Evolutionary conservation across 2,329 filamentous ascomycete genomes (phyloP).

Genomic region (Venturia carpophila): DNA sequence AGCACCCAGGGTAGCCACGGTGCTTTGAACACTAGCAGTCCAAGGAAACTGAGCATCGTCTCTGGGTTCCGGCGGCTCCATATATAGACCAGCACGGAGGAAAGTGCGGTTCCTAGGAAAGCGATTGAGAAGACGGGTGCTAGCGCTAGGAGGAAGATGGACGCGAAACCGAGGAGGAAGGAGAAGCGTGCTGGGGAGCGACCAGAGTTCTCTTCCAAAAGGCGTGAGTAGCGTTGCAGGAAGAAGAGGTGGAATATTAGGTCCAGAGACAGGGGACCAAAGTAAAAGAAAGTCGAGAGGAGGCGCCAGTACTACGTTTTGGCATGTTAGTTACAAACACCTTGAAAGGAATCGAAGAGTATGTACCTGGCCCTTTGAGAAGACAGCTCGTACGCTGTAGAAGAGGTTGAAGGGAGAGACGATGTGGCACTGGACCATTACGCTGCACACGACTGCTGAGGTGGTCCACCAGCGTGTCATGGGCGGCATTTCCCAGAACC

Average conservation of each 20-base stretch:
- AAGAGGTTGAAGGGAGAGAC: slow-evolving; percentile 92
- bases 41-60: slow-evolving; percentile 76
- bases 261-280: slow-evolving; percentile 87
- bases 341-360: neutral
- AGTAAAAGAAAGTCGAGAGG: slow-evolving; percentile 95
- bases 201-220: slow-evolving; percentile 91
- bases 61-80: slow-evolving; percentile 95
- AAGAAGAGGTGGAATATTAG: slow-evolving; percentile 98
- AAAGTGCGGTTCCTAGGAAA: slow-evolving; percentile 88
- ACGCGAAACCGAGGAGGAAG: slow-evolving; percentile 85
- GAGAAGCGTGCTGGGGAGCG: slow-evolving; percentile 88
- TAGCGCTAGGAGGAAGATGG: slow-evolving; percentile 66
- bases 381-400: slow-evolving; percentile 90
- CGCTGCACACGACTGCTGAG: slow-evolving; percentile 77
- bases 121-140: slow-evolving; percentile 85
- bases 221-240: slow-evolving; percentile 87
- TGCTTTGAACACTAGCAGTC: slow-evolving; percentile 82
- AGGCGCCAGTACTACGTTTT: slow-evolving; percentile 82
- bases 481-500: slow-evolving; percentile 98
- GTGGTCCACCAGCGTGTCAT: slow-evolving; percentile 97
- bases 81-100: slow-evolving; percentile 91
- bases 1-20: slow-evolving; percentile 95
- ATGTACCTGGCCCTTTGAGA: slow-evolving; percentile 66
- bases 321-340: neutral
- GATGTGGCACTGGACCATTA: slow-evolving; percentile 87